Conservation (phyloP, 345 rosid genomes). For the Dimocarpus longan region DNA sequence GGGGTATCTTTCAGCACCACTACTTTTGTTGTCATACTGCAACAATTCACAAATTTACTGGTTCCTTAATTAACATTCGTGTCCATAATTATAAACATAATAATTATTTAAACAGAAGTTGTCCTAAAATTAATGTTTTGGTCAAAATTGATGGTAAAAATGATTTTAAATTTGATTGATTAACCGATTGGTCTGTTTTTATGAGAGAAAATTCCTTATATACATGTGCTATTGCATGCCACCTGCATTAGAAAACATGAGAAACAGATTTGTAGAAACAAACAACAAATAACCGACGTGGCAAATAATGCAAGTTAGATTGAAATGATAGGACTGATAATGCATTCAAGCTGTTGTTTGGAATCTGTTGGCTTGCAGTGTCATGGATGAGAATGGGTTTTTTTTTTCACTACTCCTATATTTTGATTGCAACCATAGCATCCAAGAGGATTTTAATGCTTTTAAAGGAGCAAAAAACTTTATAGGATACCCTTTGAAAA, state of each 20-base stretch:
- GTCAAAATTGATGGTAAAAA: no score
- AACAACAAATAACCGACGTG: neutral
- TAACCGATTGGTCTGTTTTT: no score
- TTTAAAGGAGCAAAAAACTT: conserved; percentile 9
- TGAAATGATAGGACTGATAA: neutral
- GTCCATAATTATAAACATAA: no score
- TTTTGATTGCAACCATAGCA: neutral
- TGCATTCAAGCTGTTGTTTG: neutral
- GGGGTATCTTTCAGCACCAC: no score
- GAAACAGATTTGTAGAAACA: neutral
- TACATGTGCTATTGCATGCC: neutral
- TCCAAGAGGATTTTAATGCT: neutral
- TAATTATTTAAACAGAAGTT: no score
- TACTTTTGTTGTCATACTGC: no score
- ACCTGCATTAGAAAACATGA: neutral
- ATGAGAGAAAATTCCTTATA: no score
- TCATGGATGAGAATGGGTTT: neutral
- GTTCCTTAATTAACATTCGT: no score
- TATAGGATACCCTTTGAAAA: conserved; percentile 27
- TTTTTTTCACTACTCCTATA: neutral
- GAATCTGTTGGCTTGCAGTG: neutral
- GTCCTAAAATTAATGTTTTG: no score
- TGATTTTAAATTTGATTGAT: no score
- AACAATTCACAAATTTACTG: no score
- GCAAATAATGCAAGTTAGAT: neutral